Base-by-base conservation (phyloP, 768 basidiomycete species). In the Lentinula lateritia region DNA sequence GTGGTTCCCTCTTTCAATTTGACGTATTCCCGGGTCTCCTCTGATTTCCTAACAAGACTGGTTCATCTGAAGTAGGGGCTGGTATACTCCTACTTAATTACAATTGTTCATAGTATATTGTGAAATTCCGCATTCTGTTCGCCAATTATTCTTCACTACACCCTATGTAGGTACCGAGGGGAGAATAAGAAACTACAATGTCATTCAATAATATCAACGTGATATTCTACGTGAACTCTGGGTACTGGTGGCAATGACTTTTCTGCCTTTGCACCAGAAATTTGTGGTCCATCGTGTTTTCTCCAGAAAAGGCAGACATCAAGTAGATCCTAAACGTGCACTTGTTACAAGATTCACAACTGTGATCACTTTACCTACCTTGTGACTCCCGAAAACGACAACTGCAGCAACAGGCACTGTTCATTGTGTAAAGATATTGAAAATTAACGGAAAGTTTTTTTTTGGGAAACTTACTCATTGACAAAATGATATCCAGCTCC, bases 221-320 rank as follows among this genome's bases (percentile, higher is more conserved):
- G 23, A 23, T 23, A 23, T 23, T 23, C 23, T 6, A 15, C 15
- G 16, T 15, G 42, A 15, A 13, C 42, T 42, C 16, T 16, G 16
- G 42, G 42, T 42, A 42, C 6, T 42, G 42, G 42, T 42, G 42
- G 42, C 42, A 42, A 42, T 16, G 42, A 6, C 6, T 42, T 42
- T 42, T 6, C 13, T 42, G 12, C 42, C 42, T 15, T 13, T 15
- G 42, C 42, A 16, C 48, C 48, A 23, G 48, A 20, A 50, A 23
- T 8, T 13, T 35, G 35, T 39, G 5, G 53, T 20, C 36, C 20
- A 9, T 23, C 32, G n/a, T 23, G 3, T 3, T 54, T 54, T 13
- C 53, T 52, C 60, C 60, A 61, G 23, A 54, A 61, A 23, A 54
- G 36, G 38, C 50, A 61, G 18, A 43, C 60, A 9, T 38, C 9